Percentiles rank a stretch among this genome's conserved stretches.
These are phyloP conservation scores for Nemophila menziesii DNA, from an alignment of 257 asterid species.

Conservation along the genomic window DNA sequence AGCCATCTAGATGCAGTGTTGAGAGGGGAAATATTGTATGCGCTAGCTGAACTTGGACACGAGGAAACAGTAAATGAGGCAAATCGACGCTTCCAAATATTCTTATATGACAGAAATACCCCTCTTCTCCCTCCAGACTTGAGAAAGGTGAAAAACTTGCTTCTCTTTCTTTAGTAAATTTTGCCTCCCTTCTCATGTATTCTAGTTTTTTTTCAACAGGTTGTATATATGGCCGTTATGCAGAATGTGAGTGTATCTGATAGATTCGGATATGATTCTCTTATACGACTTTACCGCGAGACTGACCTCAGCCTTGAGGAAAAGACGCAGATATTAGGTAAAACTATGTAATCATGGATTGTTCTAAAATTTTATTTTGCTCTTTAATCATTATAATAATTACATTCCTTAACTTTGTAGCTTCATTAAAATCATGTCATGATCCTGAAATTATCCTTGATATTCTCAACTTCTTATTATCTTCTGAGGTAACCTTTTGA, in stretches of 20 bases:
- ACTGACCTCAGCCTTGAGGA: slow-evolving; percentile 97
- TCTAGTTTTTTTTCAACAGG: slow-evolving; percentile 8
- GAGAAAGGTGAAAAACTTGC: slow-evolving; percentile 24
- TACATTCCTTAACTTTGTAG: slow-evolving; percentile 11
- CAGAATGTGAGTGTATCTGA: slow-evolving; percentile 45
- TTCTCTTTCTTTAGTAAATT: neutral
- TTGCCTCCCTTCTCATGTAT: neutral
- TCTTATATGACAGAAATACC: slow-evolving; percentile 18
- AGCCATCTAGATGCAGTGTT: slow-evolving; percentile 21
- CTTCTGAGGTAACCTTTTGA: slow-evolving; percentile 22
- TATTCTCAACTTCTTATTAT: slow-evolving; percentile 17
- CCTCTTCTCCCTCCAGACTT: slow-evolving; percentile 25
- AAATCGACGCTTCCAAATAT: slow-evolving; percentile 23
- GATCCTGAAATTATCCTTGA: slow-evolving; percentile 24
- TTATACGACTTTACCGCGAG: slow-evolving; percentile 65
- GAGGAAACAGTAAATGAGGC: slow-evolving; percentile 27
- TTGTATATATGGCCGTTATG: slow-evolving; percentile 77
- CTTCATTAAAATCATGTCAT: slow-evolving; percentile 23
- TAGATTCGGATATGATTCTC: slow-evolving; percentile 70
- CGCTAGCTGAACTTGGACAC: slow-evolving; percentile 26
- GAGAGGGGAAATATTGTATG: slow-evolving; percentile 27
- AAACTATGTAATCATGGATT: slow-evolving; percentile 6
- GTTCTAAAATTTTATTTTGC: neutral
- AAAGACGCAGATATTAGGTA: slow-evolving; percentile 47
- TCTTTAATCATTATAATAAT: neutral